These are phyloP conservation scores for Flaveria ramosissima DNA, from an alignment of 129 eudicot genomes.

Conservation along the genomic window DNA sequence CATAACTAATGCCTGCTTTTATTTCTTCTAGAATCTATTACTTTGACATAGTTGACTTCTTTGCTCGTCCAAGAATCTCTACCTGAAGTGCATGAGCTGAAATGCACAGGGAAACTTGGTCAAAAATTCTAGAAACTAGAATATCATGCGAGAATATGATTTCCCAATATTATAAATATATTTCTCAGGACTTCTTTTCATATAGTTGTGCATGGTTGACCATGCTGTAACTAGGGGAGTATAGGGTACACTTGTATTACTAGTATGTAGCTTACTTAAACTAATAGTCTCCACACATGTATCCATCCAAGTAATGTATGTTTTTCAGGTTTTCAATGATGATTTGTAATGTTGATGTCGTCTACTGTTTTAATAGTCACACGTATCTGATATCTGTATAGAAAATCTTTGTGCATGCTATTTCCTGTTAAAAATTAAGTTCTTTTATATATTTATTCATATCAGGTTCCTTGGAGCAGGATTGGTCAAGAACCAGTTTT, in stretches of 20 bases:
- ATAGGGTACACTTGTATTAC: background rate
- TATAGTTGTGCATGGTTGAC: conserved; percentile 18
- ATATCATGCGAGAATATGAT: background rate
- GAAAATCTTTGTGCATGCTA: conserved; percentile 17
- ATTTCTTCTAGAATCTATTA: conserved; percentile 3
- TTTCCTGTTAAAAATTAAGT: conserved; percentile 1
- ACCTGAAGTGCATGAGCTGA: conserved; percentile 15
- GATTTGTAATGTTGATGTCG: background rate
- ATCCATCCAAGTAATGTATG: background rate
- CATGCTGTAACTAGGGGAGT: conserved; percentile 6
- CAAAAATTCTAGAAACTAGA: conserved; percentile 12
- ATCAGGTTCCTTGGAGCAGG: conserved; percentile 99
- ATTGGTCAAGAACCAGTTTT: conserved; percentile 99
- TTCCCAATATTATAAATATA: background rate
- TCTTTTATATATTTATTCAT: conserved; percentile 23
- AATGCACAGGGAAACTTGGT: conserved; percentile 6
- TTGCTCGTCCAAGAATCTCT: background rate
- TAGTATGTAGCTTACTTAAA: conserved; percentile 7
- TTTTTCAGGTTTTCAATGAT: background rate
- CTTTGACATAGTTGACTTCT: conserved; percentile 21
- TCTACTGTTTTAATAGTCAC: conserved; percentile 1
- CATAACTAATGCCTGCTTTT: background rate
- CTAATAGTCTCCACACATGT: conserved; percentile 12
- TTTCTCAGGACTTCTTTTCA: conserved; percentile 5
- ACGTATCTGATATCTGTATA: conserved; percentile 6